These are phyloP conservation scores for Fusarium sp. DNA, from an alignment of 2,329 filamentous ascomycete genomes.

Conservation along the genomic window DNA sequence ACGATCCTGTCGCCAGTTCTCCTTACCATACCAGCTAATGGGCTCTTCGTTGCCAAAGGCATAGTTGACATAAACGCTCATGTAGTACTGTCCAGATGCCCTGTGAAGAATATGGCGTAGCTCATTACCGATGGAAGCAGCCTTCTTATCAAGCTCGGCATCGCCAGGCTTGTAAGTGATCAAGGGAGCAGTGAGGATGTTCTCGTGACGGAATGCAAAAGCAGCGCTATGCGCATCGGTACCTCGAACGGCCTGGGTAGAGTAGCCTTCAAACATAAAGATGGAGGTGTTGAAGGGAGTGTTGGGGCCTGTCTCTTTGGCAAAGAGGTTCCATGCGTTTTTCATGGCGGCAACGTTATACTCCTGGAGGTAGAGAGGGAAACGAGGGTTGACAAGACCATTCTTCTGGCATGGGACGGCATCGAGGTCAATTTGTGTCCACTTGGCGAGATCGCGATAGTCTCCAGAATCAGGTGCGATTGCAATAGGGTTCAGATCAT, in stretches of 20 bases:
- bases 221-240: slow-evolving; percentile 9
- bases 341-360: slow-evolving; percentile 37
- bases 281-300: slow-evolving; percentile 49
- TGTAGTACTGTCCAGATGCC: slow-evolving; percentile 15
- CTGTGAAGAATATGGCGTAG: slow-evolving; percentile 34
- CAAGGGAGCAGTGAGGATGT: slow-evolving; percentile 41
- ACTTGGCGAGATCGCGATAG: slow-evolving; percentile 40
- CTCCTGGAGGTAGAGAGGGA: slow-evolving; percentile 42
- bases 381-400: slow-evolving; percentile 43
- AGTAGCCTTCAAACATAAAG: slow-evolving; percentile 70
- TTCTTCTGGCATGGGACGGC: slow-evolving; percentile 41
- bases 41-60: slow-evolving; percentile 61
- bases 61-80: slow-evolving; percentile 61
- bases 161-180: slow-evolving; percentile 38
- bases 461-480: slow-evolving; percentile 42
- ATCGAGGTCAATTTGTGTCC: slow-evolving; percentile 38
- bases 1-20: slow-evolving; percentile 61
- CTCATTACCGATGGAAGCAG: slow-evolving; percentile 32
- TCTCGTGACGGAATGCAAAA: slow-evolving; percentile 42
- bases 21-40: slow-evolving; percentile 60
- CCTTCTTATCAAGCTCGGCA: slow-evolving; percentile 26
- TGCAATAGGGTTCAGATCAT: slow-evolving; percentile 56
- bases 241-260: slow-evolving; percentile 53
- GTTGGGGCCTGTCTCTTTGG: slow-evolving; percentile 15
- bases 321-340: slow-evolving; percentile 34